Conservation (phyloP, 345 rosid species). For the Acer yangbiense region DNA sequence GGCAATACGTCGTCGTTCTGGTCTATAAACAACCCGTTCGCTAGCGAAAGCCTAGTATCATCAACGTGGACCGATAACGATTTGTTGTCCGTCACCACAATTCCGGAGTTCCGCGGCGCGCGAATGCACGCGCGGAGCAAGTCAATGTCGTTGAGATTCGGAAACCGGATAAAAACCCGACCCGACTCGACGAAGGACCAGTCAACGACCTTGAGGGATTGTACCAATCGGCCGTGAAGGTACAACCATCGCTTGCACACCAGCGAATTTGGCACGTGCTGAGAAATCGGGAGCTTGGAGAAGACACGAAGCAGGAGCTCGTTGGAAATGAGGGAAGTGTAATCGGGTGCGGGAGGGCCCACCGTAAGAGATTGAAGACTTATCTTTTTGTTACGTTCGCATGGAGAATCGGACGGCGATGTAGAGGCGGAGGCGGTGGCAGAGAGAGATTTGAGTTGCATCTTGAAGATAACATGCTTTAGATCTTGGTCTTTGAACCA, state of each 20-base stretch:
- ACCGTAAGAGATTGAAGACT: slow-evolving; percentile 4
- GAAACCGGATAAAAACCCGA: slow-evolving; percentile 55
- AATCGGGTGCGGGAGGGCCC: slow-evolving; percentile 30
- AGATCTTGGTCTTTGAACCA: slow-evolving; percentile 23
- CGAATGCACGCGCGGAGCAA: slow-evolving; percentile 41
- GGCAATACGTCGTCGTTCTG: slow-evolving; percentile 33
- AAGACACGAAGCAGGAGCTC: slow-evolving; percentile 51
- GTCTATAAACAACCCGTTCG: slow-evolving; percentile 22
- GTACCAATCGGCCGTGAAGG: slow-evolving; percentile 56
- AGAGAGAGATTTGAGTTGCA: slow-evolving; percentile 28
- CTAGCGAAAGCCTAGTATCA: slow-evolving; percentile 11
- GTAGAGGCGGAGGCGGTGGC: slow-evolving; percentile 14
- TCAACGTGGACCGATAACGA: slow-evolving; percentile 33
- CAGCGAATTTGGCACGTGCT: slow-evolving; percentile 37
- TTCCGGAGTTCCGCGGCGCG: slow-evolving; percentile 35
- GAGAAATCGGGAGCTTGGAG: slow-evolving; percentile 47
- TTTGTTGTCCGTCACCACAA: slow-evolving; percentile 35
- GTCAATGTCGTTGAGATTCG: slow-evolving; percentile 45
- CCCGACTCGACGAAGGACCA: slow-evolving; percentile 55
- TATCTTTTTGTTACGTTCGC: not conserved
- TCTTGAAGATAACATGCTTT: slow-evolving; percentile 28
- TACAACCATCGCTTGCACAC: slow-evolving; percentile 64
- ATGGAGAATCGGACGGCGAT: slow-evolving; percentile 1
- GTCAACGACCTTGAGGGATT: slow-evolving; percentile 45
- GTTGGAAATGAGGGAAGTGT: slow-evolving; percentile 46